Evolutionary conservation across 2,329 filamentous ascomycete genomes (phyloP), one percentile per base, ranked within the genome.

Genomic region (Grosmannia huntii): DNA sequence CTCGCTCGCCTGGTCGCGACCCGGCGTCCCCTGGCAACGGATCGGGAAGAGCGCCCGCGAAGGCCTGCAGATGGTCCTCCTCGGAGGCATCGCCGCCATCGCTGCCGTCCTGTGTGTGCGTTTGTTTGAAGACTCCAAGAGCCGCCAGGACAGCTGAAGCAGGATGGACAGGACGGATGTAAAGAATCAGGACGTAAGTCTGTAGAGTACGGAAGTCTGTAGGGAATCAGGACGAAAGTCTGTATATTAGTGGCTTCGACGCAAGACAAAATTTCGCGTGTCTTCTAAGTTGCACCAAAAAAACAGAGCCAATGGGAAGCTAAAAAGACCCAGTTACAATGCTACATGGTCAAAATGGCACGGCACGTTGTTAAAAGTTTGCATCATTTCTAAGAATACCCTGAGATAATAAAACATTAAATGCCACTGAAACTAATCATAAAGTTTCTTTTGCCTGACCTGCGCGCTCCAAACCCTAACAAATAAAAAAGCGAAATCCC

Each of bases 71-170:
- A 69, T 70, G 68, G 68, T 68, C 16, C 59, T 67, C 0, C 55
- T 69, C 19, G 67, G 68, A 4, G 66, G 65, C 21, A 63, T 68
- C 27, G 68, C 67, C 1, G 67, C 67, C 7, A 55, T 65, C 3
- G 65, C 66, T 10, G 68, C 68, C 10, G 65, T 70, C 4, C 41
- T 68, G 21, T 69, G 66, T 56, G 68, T 69, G 31, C 62, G 64
- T 21, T 16, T 63, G 49, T 66, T 67, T 28, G 65, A 66, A 23
- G 53, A 14, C 19, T 12, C 53, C 53, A 46, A 44, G 16, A n/a
- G 19, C 19, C 19, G 41, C 16, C 19, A 44, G 41, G 41, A n/a
- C 19, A n/a, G 16, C 41, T n/a, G n/a, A n/a, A n/a, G n/a, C n/a
- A n/a, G n/a, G n/a, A n/a, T n/a, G n/a, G n/a, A n/a, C n/a, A n/a